A percentile compares a stretch with the other conserved stretches of the same genome.
Conservation (phyloP, 495 filamentous ascomycete species). For the Friedmanniomyces simplex region DNA sequence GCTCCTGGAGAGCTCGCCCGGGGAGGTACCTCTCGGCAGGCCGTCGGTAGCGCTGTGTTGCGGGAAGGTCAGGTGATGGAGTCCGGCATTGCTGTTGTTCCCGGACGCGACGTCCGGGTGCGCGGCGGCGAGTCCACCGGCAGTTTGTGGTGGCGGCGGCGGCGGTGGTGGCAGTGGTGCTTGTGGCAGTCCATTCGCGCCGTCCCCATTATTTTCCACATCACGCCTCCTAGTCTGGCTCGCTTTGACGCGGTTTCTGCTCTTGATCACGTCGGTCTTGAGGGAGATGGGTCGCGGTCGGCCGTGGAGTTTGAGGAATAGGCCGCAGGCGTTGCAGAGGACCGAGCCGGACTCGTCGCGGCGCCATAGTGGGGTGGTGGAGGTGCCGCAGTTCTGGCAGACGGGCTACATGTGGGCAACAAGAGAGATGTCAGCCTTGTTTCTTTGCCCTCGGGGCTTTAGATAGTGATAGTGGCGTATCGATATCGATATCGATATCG, state of each 20-base stretch:
- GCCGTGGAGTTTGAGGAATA: slow-evolving; percentile 94
- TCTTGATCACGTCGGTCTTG: slow-evolving; percentile 99
- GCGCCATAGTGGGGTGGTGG: slow-evolving; percentile 92
- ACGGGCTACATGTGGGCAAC: slow-evolving; percentile 74
- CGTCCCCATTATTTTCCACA: slow-evolving; percentile 74
- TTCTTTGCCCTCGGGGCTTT: not conserved
- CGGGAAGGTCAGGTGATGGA: not conserved
- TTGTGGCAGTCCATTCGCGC: slow-evolving; percentile 3
- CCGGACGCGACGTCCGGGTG: slow-evolving; percentile 42
- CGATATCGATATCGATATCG: slow-evolving; percentile 4
- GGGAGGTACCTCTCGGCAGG: not conserved
- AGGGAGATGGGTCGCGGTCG: slow-evolving; percentile 86
- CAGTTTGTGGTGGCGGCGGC: not conserved
- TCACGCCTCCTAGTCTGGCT: slow-evolving; percentile 36
- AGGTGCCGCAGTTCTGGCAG: slow-evolving; percentile 94
- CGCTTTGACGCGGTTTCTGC: slow-evolving; percentile 94
- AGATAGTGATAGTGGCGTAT: not conserved
- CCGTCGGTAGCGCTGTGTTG: slow-evolving; percentile 18
- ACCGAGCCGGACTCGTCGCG: slow-evolving; percentile 91
- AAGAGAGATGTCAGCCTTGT: not conserved
- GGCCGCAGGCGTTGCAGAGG: slow-evolving; percentile 97
- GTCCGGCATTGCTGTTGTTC: not conserved
- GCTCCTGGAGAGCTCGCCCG: slow-evolving; percentile 76
- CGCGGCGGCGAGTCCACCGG: slow-evolving; percentile 45
- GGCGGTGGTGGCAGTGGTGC: not conserved